Evolutionary conservation across 495 filamentous ascomycete species (phyloP), one percentile per base, ranked within the genome.

Genomic region (Aspergillus haitiensis): DNA sequence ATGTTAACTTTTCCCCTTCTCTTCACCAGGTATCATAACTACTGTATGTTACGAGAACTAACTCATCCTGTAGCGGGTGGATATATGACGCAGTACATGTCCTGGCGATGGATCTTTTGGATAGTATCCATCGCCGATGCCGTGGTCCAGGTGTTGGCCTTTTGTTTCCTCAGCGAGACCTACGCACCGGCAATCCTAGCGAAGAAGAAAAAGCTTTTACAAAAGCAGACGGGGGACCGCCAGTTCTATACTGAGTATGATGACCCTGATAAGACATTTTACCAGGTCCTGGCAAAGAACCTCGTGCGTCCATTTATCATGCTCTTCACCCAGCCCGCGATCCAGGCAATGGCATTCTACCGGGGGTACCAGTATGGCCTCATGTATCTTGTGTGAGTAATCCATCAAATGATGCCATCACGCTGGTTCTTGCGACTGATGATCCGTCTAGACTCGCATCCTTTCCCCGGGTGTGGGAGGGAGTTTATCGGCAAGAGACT

Each of bases 401-500:
- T 21, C 37, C 5, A 37, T 34, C 6, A n/a, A 27, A 11, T 11
- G 2, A 40, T 40, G 3, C 37, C 0, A 40, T 10, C 5, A 1
- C 10, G n/a, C 37, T 8, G 37, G 21, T 27, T 3, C 21, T 3
- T 40, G 37, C 1, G 37, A 21, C 18, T 12, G 27, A 46, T 52
- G 49, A 60, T 32, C 10, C 8, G 0, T 36, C 9, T 9, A 60
- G 58, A 2, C 56, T 63, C 4, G 56, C 61, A 3, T 59, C 61
- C 2, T 64, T 64, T 47, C 58, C 62, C 5, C 60, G 32, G 11
- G 48, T 64, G 21, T 64, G 58, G 62, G 49, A 53, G 15, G 58
- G 48, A 9, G 27, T 33, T 10, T 63, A 59, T 44, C 13, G 55
- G 6, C 37, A 55, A 27, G n/a, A 27, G 8, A 63, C 46, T 12